phyloP scores from a whole-genome alignment of 176 grass and related monocot species.

The Hyparrhenia diplandra region DNA sequence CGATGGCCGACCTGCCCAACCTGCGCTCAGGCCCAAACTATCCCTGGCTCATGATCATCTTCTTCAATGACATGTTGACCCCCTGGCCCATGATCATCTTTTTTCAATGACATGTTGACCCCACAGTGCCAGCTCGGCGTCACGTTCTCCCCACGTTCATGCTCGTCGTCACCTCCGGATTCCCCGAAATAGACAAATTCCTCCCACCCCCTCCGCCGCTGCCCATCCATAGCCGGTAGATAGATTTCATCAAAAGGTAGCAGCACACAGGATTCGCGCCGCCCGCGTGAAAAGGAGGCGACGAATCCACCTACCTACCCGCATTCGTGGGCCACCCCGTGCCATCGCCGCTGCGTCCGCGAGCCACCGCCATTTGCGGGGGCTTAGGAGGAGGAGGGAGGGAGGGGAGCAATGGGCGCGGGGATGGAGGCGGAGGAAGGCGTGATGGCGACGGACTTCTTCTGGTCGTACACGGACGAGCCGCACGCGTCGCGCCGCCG shows the following conservation, averaged over 20 bases:
- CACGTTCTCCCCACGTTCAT: constrained; percentile 16
- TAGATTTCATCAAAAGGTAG: neutral
- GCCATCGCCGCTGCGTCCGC: constrained; percentile 15
- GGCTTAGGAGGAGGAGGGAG: no score
- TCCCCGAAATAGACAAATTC: neutral
- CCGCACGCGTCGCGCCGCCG: constrained; percentile 86
- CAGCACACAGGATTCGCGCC: neutral
- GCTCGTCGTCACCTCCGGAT: constrained; percentile 2
- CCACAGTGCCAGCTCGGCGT: neutral
- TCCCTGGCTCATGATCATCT: neutral
- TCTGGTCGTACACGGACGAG: constrained; percentile 99
- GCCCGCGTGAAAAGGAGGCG: neutral
- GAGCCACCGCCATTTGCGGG: neutral
- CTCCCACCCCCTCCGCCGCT: neutral
- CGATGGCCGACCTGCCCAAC: neutral
- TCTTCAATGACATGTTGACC: neutral
- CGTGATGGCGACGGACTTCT: constrained; percentile 91
- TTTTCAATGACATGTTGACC: neutral
- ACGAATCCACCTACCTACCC: neutral
- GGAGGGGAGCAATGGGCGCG: constrained; percentile 36
- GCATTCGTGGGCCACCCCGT: neutral
- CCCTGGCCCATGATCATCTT: neutral
- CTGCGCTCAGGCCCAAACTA: neutral
- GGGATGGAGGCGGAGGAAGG: constrained; percentile 48
- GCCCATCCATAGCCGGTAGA: neutral